These are phyloP conservation scores for Arabidopsis hybrid DNA, from an alignment of 441 rosid genomes.

Conservation along the genomic window DNA sequence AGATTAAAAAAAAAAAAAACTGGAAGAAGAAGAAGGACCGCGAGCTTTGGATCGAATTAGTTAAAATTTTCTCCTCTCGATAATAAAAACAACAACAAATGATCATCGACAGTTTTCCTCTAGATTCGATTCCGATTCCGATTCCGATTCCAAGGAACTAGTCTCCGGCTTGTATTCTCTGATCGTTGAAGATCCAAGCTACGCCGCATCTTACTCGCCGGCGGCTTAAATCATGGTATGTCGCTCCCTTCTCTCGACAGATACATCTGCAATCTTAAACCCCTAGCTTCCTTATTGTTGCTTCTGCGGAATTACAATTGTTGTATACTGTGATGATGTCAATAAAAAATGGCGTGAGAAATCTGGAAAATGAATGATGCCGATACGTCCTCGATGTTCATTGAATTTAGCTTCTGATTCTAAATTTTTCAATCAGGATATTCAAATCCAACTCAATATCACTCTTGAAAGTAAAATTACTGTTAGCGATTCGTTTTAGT, in stretches of 20 bases:
- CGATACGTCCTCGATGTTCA: neutral
- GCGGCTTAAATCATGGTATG: conserved; percentile 44
- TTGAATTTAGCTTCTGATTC: conserved; percentile 12
- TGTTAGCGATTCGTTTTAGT: neutral
- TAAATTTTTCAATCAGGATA: neutral
- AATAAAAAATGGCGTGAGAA: conserved; percentile 14
- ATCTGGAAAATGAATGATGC: neutral
- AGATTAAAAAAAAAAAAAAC: neutral
- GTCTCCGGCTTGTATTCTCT: conserved; percentile 28
- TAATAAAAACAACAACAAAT: conserved; percentile 14
- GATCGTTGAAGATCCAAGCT: conserved; percentile 24
- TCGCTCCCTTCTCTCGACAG: neutral
- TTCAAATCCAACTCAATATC: conserved; percentile 10
- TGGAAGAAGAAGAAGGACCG: conserved; percentile 33
- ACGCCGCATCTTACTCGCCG: conserved; percentile 39
- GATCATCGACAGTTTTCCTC: conserved; percentile 22
- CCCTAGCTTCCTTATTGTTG: conserved; percentile 8
- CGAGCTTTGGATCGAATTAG: conserved; percentile 34
- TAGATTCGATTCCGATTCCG: conserved; percentile 41
- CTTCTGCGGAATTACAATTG: neutral
- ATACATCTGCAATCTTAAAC: conserved; percentile 31
- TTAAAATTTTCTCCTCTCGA: neutral
- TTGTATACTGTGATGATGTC: conserved; percentile 11
- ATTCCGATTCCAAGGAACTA: neutral
- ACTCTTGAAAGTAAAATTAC: neutral